Conservation (phyloP, 495 filamentous ascomycete species). For the Choiromyces venosus region DNA sequence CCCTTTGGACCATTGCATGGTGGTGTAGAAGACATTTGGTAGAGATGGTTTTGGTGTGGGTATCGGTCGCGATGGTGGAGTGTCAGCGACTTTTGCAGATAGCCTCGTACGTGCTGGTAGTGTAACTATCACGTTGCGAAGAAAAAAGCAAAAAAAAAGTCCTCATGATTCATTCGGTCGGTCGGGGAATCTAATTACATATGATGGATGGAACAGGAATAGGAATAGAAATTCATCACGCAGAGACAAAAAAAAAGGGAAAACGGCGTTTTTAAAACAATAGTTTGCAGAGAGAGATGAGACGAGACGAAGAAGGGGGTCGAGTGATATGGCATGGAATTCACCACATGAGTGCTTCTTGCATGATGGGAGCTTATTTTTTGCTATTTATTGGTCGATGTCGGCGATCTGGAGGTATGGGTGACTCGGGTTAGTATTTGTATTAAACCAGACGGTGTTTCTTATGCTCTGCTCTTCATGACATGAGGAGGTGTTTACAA, state of each 20-base stretch:
- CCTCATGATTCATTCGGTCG: background rate
- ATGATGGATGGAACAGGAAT: background rate
- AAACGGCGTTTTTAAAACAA: background rate
- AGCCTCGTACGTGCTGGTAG: no score
- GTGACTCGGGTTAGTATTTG: background rate
- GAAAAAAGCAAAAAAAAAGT: background rate
- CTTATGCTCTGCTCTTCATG: background rate
- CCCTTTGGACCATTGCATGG: no score
- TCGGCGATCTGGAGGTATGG: background rate
- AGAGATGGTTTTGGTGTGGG: no score
- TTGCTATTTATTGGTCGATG: background rate
- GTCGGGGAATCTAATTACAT: background rate
- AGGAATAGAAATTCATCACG: background rate
- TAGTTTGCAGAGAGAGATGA: background rate
- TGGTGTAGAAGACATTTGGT: no score
- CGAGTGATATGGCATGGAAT: background rate
- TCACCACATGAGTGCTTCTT: background rate
- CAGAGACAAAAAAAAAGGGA: background rate
- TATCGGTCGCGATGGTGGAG: no score
- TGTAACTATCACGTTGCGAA: no score
- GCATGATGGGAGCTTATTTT: background rate
- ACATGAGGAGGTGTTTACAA: conserved; percentile 9
- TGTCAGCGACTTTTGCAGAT: no score
- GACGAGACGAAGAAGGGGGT: background rate
- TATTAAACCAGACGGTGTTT: background rate